Evolutionary conservation across 31 red algal genomes (phyloP).

Genomic region (Endocladia muricata): DNA sequence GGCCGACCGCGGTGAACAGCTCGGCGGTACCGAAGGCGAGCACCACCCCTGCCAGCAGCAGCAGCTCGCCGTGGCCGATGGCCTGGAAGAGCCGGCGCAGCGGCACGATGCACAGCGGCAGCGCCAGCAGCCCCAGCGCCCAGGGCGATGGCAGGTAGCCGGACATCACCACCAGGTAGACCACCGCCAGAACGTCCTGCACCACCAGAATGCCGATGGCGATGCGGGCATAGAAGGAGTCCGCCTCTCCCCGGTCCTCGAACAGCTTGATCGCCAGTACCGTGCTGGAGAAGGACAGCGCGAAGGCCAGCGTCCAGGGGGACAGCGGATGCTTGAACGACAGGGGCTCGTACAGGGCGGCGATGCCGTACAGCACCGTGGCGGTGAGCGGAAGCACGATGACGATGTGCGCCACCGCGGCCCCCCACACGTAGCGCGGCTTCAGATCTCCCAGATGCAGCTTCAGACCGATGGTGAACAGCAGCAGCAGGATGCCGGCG

Average conservation of each 20-base stretch:
- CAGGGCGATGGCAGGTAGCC: not conserved
- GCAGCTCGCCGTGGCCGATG: constrained; percentile 7
- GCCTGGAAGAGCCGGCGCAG: not conserved
- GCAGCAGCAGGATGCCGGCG: not conserved
- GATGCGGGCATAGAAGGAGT: too few species aligned
- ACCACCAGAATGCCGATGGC: too few species aligned
- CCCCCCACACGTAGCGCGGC: not conserved
- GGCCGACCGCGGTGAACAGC: not conserved
- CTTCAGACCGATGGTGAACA: constrained; percentile 11
- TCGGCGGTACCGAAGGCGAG: not conserved
- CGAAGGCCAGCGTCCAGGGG: not conserved
- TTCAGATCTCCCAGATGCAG: not conserved
- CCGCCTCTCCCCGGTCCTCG: too few species aligned
- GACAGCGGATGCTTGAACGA: not conserved
- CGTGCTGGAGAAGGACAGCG: too few species aligned
- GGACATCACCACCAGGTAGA: not conserved
- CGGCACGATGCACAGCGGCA: too few species aligned
- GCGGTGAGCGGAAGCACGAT: not conserved
- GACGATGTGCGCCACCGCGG: not conserved
- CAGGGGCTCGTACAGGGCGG: not conserved
- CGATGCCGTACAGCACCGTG: not conserved
- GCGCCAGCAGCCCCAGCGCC: too few species aligned
- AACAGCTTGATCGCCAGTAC: too few species aligned
- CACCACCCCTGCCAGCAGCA: not conserved
- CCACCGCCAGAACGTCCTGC: too few species aligned